phyloP scores from a whole-genome alignment of 306 rosid genomes.

The Dicorynia guianensis region DNA sequence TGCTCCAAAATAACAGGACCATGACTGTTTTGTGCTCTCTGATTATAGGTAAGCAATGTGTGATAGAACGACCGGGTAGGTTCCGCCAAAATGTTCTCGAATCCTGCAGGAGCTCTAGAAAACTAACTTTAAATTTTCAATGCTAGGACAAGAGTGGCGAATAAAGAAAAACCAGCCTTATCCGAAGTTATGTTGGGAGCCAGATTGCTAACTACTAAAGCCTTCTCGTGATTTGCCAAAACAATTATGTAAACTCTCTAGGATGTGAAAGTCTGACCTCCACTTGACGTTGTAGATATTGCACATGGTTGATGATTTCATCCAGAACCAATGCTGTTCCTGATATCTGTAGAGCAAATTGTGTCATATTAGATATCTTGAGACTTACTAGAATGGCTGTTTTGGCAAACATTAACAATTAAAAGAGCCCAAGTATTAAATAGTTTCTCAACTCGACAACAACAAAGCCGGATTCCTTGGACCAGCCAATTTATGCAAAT shows the following conservation, averaged over 20 bases:
- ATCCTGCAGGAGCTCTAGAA: slow-evolving; percentile 1
- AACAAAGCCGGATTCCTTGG: neutral
- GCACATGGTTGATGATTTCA: slow-evolving; percentile 96
- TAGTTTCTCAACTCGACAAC: slow-evolving; percentile 18
- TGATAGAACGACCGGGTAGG: slow-evolving; percentile 16
- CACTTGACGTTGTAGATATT: slow-evolving; percentile 89
- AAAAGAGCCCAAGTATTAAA: neutral
- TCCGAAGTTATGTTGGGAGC: slow-evolving; percentile 12
- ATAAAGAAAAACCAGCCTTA: slow-evolving; percentile 19
- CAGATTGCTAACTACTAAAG: slow-evolving; percentile 35
- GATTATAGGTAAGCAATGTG: slow-evolving; percentile 19
- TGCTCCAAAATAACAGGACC: slow-evolving; percentile 1
- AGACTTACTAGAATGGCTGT: slow-evolving; percentile 15
- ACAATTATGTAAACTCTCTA: slow-evolving; percentile 33
- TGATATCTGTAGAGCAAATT: slow-evolving; percentile 70
- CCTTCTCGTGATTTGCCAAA: slow-evolving; percentile 43
- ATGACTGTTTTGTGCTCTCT: slow-evolving; percentile 2
- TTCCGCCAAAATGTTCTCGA: slow-evolving; percentile 14
- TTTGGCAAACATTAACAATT: slow-evolving; percentile 21
- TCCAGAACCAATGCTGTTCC: slow-evolving; percentile 95
- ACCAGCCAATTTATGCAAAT: slow-evolving; percentile 2
- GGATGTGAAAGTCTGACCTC: slow-evolving; percentile 77
- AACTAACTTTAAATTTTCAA: slow-evolving; percentile 30
- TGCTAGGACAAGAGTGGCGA: slow-evolving; percentile 6
- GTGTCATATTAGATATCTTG: slow-evolving; percentile 37